Base-by-base conservation (phyloP, 306 rosid genomes). In the Neltuma alba region DNA sequence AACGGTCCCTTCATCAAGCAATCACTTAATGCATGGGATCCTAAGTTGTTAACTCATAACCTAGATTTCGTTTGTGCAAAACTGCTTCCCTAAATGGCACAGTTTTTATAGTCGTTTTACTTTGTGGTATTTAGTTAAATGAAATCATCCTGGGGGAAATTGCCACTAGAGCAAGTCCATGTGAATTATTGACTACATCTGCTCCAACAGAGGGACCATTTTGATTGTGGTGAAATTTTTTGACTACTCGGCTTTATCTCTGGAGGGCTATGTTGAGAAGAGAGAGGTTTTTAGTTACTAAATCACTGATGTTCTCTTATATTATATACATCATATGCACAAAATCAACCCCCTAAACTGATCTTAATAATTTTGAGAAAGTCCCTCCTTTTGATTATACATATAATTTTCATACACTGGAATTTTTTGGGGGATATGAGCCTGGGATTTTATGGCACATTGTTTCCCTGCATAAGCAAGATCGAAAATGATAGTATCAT, bases 381-480 rank as follows among this genome's bases (percentile, higher is more conserved):
- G 11, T 9, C 4, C 18, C 10, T 70, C 25, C 75, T 44, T 27
- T 23, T 11, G 57, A 42, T 44, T 44, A 27, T 28, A 70, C 28
- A 3, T 72, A 12, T 33, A 12, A 31, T 33, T 50, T 47, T 33
- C 9, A 20, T 31, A 31, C 1, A 3, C 34, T 72, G 44, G 50
- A 2, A 31, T 47, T 33, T 41, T 33, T 72, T 9, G 44, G 6
- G 42, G 33, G 33, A 2, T 50, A 50, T 30, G 70, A 48, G 55
- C 38, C 36, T 47, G 25, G 74, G 28, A 45, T 42, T 63, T 41
- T 27, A 63, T 34, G 74, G 58, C 76, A 27, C 40, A 21, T 42
- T 40, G 15, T 70, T 69, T 55, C 54, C 16, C 23, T 52, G 16
- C 75, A 52, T 50, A 61, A 48, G 41, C 75, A 69, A 58, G 74